Percentiles rank a stretch among this genome's conserved stretches.
Evolutionary conservation across 179 eudicot species (phyloP).

Genomic region (Gypsophila paniculata): DNA sequence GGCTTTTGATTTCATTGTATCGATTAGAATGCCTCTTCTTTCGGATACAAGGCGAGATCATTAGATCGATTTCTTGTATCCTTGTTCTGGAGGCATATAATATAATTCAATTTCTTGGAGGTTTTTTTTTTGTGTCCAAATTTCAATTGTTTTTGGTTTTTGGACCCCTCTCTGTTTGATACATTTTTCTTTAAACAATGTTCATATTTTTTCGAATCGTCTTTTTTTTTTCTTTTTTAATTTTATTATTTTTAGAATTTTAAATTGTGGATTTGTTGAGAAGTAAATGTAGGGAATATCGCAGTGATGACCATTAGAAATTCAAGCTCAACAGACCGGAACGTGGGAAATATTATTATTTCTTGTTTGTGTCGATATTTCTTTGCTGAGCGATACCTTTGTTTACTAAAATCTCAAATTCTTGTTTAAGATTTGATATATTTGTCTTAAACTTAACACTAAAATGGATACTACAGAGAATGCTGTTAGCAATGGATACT

Average conservation of each 20-base stretch:
- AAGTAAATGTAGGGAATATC: too few relatives aligned
- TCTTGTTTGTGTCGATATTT: conserved; percentile 32
- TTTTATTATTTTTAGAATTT: neutral
- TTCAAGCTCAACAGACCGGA: conserved; percentile 28
- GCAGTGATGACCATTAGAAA: too few relatives aligned
- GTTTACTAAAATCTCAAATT: too few relatives aligned
- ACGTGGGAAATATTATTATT: conserved; percentile 19
- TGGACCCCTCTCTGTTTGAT: conserved; percentile 24
- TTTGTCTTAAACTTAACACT: too few relatives aligned
- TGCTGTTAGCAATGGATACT: too few relatives aligned
- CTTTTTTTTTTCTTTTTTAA: too few relatives aligned
- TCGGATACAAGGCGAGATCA: conserved; percentile 37
- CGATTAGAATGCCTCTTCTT: conserved; percentile 26
- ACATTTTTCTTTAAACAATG: neutral
- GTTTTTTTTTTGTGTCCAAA: conserved; percentile 11
- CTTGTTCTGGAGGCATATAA: conserved; percentile 38
- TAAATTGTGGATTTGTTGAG: too few relatives aligned
- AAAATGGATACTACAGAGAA: too few relatives aligned
- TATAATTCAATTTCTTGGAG: conserved; percentile 1
- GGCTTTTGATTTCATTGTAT: too few relatives aligned
- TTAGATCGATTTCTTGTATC: conserved; percentile 32
- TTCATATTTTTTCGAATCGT: too few relatives aligned
- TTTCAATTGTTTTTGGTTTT: neutral
- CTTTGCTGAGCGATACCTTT: conserved; percentile 33
- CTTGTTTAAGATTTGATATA: too few relatives aligned